Evolutionary conservation across 2,329 filamentous ascomycete genomes (phyloP).

Genomic region (Aureobasidium sp.): DNA sequence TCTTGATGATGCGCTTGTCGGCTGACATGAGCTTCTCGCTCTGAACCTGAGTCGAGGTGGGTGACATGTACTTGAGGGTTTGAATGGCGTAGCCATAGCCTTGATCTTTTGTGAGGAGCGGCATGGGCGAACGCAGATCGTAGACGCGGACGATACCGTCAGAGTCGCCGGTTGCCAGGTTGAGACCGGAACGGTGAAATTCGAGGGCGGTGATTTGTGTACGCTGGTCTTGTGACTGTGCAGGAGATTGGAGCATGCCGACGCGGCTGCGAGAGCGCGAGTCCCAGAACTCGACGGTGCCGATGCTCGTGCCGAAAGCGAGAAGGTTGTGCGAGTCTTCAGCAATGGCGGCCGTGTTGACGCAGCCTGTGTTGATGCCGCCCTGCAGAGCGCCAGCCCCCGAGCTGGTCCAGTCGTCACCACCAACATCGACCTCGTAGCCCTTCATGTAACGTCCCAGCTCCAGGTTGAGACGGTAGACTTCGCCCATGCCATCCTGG

Average conservation of each 20-base stretch:
- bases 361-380: constrained; percentile 72
- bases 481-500: constrained; percentile 76
- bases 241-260: constrained; percentile 59
- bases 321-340: constrained; percentile 83
- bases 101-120: constrained; percentile 86
- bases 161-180: constrained; percentile 78
- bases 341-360: constrained; percentile 81
- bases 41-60: constrained; percentile 63
- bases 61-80: constrained; percentile 60
- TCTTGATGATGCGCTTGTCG: constrained; percentile 94
- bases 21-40: constrained; percentile 74
- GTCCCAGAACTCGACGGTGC: constrained; percentile 98
- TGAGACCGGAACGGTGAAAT: constrained; percentile 76
- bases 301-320: constrained; percentile 87
- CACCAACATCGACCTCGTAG: constrained; percentile 83
- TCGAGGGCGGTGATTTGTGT: constrained; percentile 76
- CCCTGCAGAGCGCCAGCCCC: constrained; percentile 75
- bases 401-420: constrained; percentile 60
- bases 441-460: constrained; percentile 88
- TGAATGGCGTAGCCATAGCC: constrained; percentile 91
- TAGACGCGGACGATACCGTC: constrained; percentile 84
- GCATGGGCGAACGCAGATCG: constrained; percentile 79
- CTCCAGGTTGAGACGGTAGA: constrained; percentile 87
- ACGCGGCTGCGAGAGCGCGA: constrained; percentile 73
- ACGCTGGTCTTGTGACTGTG: constrained; percentile 30